Percentiles rank a stretch among this genome's conserved stretches.
Conservation (phyloP, 768 basidiomycete genomes). For the Amanita rimosa region DNA sequence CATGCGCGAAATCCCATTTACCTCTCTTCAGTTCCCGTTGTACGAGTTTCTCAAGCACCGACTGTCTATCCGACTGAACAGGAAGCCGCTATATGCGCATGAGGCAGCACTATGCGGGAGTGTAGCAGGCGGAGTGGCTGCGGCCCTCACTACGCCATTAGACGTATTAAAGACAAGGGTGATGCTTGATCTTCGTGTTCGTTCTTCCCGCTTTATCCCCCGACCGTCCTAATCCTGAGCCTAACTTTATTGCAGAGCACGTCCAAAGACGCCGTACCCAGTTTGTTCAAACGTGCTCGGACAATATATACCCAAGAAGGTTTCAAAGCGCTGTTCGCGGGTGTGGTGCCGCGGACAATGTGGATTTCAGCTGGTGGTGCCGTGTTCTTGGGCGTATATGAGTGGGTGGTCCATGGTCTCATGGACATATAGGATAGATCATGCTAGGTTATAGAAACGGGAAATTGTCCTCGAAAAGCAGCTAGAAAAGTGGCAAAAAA, state of each 20-base stretch:
- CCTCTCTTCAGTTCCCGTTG: conserved; percentile 89
- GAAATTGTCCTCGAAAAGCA: too few species aligned
- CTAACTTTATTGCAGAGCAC: conserved; percentile 28
- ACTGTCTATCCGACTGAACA: conserved; percentile 40
- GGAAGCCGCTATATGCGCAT: conserved; percentile 47
- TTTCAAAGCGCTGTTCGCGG: conserved; percentile 64
- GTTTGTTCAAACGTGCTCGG: conserved; percentile 42
- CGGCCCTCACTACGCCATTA: conserved; percentile 84
- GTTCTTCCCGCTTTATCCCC: conserved; percentile 10
- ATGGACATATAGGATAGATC: neutral
- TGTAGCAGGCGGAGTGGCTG: conserved; percentile 83
- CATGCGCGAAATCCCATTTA: conserved; percentile 75
- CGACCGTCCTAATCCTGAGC: neutral
- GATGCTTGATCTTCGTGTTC: conserved; percentile 85
- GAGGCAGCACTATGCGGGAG: conserved; percentile 87
- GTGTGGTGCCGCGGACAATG: conserved; percentile 81
- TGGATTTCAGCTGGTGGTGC: conserved; percentile 98
- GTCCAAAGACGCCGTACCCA: conserved; percentile 36
- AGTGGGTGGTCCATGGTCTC: conserved; percentile 32
- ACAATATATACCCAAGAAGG: conserved; percentile 72
- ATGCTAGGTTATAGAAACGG: too few species aligned
- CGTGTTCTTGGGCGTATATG: conserved; percentile 95
- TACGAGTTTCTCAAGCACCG: conserved; percentile 79
- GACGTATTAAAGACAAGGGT: conserved; percentile 96
- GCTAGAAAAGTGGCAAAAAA: too few species aligned